Evolutionary conservation across 331 rosid genomes (phyloP), one percentile per base, ranked within the genome.

Genomic region (Spiraea crenata): DNA sequence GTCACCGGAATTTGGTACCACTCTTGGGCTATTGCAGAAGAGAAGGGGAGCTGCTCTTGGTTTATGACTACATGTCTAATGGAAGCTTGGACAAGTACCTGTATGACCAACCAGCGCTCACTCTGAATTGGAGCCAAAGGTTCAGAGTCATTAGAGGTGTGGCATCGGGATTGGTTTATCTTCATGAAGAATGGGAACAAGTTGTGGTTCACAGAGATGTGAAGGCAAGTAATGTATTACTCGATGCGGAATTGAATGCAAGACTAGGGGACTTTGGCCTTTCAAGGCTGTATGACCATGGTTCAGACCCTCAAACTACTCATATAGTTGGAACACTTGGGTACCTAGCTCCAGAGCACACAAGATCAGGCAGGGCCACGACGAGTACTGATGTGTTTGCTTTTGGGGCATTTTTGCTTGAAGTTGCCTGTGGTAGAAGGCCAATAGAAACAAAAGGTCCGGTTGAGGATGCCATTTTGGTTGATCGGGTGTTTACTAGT

Each of bases 101-200:
- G 4, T 77, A 62, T 38, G 17, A 6, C 76, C 64, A 68, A 8
- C 15, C 59, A 3, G 15, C 6, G 2, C 11, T 55, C 3, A 8
- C 58, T 9, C 76, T 81, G 4, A 5, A 41, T 12, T 81, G 82
- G 82, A 31, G 48, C 20, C 74, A 77, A 8, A 68, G 82, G 10
- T 49, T 76, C 56, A 6, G 63, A 31, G 63, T 57, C 15, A 54
- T 73, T 3, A 69, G 47, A 63, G 76, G 75, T 3, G 82, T 77
- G 5, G 79, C 82, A 0, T 56, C 76, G 1, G 85, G 76, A 41
- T 41, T 81, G 17, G 6, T 72, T 57, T 81, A 81, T 65, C 70
- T 81, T 31, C 76, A 77, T 7, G 82, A 77, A 69, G 76, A 59
- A 52, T 81, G 82, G 79, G 85, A 81, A 5, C 76, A 81, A 13